A percentile compares a stretch with the other conserved stretches of the same genome.
Conservation (phyloP, 2,329 filamentous ascomycete genomes). For the Leptographium lundbergii region DNA sequence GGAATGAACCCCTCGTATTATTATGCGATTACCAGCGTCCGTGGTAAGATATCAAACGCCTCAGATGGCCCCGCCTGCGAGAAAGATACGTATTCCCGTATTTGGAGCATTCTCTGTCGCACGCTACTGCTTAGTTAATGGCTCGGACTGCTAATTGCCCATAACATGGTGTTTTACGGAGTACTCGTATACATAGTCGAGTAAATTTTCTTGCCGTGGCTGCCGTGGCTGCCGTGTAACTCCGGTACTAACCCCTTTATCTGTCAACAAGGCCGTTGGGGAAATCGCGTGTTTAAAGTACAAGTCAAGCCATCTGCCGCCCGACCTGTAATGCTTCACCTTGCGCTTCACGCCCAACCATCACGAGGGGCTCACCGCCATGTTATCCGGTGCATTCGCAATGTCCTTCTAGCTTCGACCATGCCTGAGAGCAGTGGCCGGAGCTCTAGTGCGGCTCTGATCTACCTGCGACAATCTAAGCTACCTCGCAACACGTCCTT, state of each 20-base stretch:
- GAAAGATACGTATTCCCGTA: neutral
- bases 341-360: neutral
- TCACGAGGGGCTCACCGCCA: neutral
- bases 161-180: neutral
- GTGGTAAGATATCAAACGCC: no score
- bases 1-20: neutral
- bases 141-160: neutral
- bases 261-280: neutral
- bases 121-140: neutral
- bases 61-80: neutral
- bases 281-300: neutral
- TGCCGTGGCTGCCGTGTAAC: neutral
- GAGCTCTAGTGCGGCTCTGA: conserved; percentile 7
- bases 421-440: conserved; percentile 7
- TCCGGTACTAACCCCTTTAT: neutral
- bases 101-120: neutral
- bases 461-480: neutral
- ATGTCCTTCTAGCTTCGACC: neutral
- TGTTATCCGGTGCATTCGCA: neutral
- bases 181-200: no score
- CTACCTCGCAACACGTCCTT: neutral
- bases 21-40: neutral
- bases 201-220: neutral
- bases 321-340: neutral
- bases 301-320: conserved; percentile 1